Percentiles rank a stretch among this genome's conserved stretches.
phyloP scores from a whole-genome alignment of 2,329 filamentous ascomycete species.

The Hortaea werneckii region DNA sequence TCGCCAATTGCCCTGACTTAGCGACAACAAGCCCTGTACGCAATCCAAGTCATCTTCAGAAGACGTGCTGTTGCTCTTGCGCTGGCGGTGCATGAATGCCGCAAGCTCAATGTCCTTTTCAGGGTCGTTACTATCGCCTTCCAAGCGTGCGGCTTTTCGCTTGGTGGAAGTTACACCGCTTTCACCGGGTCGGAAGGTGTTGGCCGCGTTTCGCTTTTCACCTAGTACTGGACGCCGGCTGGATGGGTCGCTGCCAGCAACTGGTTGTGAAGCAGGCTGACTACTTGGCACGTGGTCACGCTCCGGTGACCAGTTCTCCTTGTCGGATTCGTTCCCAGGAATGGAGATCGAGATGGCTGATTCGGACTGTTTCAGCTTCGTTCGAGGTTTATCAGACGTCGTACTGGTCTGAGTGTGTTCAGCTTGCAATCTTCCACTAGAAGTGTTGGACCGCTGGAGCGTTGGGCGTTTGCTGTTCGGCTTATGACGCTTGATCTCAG shows the following conservation, averaged over 20 bases:
- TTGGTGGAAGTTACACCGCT: background rate
- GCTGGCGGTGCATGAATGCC: constrained; percentile 56
- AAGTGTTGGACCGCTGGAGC: constrained; percentile 22
- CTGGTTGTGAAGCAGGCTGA: background rate
- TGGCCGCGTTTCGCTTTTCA: constrained; percentile 10
- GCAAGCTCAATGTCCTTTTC: constrained; percentile 56
- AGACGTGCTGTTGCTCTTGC: constrained; percentile 26
- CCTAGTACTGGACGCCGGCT: constrained; percentile 6
- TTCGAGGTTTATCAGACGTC: constrained; percentile 3
- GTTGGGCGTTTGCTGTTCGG: constrained; percentile 26
- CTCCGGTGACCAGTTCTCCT: constrained; percentile 77
- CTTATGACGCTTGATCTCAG: constrained; percentile 37
- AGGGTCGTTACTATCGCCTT: constrained; percentile 27
- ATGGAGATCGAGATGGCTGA: constrained; percentile 32
- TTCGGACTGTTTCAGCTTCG: constrained; percentile 21
- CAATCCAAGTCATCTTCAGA: constrained; percentile 65
- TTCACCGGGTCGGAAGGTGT: background rate
- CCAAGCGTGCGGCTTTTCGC: background rate
- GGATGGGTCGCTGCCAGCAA: background rate
- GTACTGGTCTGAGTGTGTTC: constrained; percentile 1
- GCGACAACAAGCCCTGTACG: constrained; percentile 74
- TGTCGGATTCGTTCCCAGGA: constrained; percentile 69
- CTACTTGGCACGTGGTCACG: constrained; percentile 11
- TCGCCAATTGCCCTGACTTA: constrained; percentile 86
- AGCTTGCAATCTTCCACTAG: constrained; percentile 22